Base-by-base conservation (phyloP, 495 filamentous ascomycete genomes). In the Daldinia decipiens region DNA sequence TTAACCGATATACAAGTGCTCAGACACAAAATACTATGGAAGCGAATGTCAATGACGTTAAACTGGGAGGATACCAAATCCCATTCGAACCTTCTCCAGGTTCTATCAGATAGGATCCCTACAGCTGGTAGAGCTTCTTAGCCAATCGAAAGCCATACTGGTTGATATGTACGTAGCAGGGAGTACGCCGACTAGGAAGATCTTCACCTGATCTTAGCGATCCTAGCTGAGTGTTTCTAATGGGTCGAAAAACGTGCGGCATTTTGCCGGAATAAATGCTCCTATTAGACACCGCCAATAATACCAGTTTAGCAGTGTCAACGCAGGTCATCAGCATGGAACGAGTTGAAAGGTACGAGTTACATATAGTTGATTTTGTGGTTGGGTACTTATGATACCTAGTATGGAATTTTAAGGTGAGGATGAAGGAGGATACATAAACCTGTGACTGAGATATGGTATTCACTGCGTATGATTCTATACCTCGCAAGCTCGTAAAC, bases 181-280 rank as follows among this genome's bases (percentile, higher is more conserved):
- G 24, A 50, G 26, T n/a, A 26, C 6, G 4, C 9, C 11, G 60
- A 40, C 34, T 4, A 27, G 31, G 61, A 15, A 57, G 45, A 59
- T 60, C 27, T 31, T 8, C 67, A 55, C n/a, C 47, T 59, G 59
- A 59, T 65, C 53, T 70, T 27, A 19, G 6, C 11, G 15, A 5
- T 59, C 67, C 67, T 38, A 38, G 31, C 47, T 56, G 36, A 19
- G 21, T 13, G 55, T 61, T 61, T 61, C 15, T 0, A 13, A 56
- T 27, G 19, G 56, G 52, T n/a, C 13, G 4, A 24, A 51, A 61
- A 52, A 39, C 55, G 40, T 58, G 45, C 62, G 52, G 53, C 51
- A 58, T 62, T 26, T 53, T 13, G 1, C 12, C 68, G 68, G 68
- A 67, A 59, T 2, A 62, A 59, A 40, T 67, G 68, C 57, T 71